A percentile compares a stretch with the other conserved stretches of the same genome.
Conservation (phyloP, 73 alveolate genomes). For the Uronychia setigera region DNA sequence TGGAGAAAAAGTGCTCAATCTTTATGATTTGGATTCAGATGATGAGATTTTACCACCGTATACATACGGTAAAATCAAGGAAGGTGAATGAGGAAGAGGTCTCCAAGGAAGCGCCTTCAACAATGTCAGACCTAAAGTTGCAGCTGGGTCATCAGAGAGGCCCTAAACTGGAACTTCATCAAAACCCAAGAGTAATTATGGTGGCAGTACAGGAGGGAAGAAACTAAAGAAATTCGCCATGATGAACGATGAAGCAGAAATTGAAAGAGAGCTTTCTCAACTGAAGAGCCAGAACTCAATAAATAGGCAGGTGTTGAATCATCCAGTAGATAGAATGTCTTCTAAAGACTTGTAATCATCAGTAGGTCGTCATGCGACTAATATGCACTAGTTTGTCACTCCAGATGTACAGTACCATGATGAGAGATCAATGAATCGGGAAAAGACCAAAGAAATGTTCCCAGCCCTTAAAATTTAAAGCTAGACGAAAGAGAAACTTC, state of each 20-base stretch:
- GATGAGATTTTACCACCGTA: conserved; percentile 66
- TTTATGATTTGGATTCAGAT: conserved; percentile 55
- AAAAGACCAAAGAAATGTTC: conserved; percentile 57
- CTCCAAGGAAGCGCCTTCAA: no score
- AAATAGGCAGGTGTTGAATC: no score
- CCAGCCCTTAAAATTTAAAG: conserved; percentile 50
- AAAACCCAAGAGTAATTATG: background rate
- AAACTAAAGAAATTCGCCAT: background rate
- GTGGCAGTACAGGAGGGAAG: background rate
- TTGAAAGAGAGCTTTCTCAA: conserved; percentile 19
- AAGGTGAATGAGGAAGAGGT: conserved; percentile 8
- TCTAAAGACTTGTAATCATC: no score
- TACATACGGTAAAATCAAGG: conserved; percentile 10
- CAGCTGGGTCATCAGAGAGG: background rate
- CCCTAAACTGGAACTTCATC: background rate
- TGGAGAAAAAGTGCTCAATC: conserved; percentile 31
- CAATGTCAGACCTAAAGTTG: no score
- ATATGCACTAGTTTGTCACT: no score
- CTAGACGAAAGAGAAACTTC: conserved; percentile 28
- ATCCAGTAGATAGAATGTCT: no score
- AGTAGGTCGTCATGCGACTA: no score
- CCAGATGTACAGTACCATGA: no score
- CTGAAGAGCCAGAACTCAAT: background rate
- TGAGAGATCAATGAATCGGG: no score
- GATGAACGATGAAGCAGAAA: background rate